Evolutionary conservation across 805 yeast species (phyloP).

Genomic region (Lachancea kluyveri): DNA sequence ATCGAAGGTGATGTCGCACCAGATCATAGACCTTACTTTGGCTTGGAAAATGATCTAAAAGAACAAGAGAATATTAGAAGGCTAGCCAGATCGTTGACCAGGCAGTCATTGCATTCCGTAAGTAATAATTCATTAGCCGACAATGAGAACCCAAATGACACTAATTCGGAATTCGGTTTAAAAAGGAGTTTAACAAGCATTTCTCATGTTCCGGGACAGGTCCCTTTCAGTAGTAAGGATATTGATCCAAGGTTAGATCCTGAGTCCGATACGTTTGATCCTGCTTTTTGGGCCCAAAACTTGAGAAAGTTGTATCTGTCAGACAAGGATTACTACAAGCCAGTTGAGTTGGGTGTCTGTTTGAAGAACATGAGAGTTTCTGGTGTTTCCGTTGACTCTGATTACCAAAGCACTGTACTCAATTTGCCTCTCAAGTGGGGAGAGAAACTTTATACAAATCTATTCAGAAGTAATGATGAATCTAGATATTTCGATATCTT

Average conservation of each 20-base stretch:
- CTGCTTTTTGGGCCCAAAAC: conserved; percentile 60
- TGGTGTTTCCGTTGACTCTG: conserved; percentile 55
- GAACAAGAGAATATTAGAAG: conserved; percentile 2
- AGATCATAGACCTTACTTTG: conserved; percentile 3
- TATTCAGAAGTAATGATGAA: conserved; percentile 13
- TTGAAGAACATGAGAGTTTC: conserved; percentile 55
- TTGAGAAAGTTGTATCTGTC: conserved; percentile 43
- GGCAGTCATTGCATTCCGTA: conserved; percentile 1
- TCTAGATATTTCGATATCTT: conserved; percentile 38
- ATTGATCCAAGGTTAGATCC: conserved; percentile 52
- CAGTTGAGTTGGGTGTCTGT: conserved; percentile 49
- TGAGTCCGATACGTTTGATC: conserved; percentile 44
- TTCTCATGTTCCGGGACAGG: too few species aligned
- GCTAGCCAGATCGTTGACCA: conserved; percentile 3
- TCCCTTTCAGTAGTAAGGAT: too few species aligned
- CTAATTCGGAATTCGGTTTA: too few species aligned
- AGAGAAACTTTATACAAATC: conserved; percentile 10
- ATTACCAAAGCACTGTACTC: conserved; percentile 56
- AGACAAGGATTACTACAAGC: conserved; percentile 57
- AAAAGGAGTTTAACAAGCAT: too few species aligned
- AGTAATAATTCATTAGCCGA: too few species aligned
- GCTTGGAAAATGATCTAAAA: conserved; percentile 2
- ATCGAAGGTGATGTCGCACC: not conserved
- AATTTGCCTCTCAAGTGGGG: conserved; percentile 37
- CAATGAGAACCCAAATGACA: too few species aligned